phyloP scores from a whole-genome alignment of 2,329 filamentous ascomycete species.

The Fusarium nanum region DNA sequence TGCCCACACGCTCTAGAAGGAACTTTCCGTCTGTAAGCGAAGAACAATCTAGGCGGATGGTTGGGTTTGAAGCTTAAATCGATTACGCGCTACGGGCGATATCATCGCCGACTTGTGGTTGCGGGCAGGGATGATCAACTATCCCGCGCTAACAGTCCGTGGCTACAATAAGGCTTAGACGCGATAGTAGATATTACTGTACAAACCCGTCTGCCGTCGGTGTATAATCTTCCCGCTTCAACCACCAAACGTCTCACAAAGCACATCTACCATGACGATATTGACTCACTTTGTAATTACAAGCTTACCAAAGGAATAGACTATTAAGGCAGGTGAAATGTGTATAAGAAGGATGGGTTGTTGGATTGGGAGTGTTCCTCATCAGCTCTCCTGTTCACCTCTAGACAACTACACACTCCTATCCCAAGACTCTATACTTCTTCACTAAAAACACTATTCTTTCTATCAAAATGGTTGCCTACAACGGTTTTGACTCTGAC shows the following conservation, averaged over 20 bases:
- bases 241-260: not conserved
- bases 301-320: rapidly evolving
- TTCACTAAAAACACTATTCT: not conserved
- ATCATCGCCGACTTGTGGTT: slow-evolving; percentile 1
- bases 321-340: not conserved
- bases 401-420: not conserved
- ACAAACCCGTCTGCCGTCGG: slow-evolving; percentile 26
- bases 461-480: slow-evolving; percentile 16
- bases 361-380: not conserved
- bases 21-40: not conserved
- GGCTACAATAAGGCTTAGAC: rapidly evolving
- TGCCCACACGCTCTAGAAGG: not conserved
- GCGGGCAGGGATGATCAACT: not conserved
- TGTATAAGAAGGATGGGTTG: slow-evolving; percentile 1
- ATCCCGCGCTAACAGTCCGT: slow-evolving; percentile 22
- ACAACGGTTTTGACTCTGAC: slow-evolving; percentile 51
- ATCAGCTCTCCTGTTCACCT: not conserved
- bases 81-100: slow-evolving; percentile 2
- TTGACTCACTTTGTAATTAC: slow-evolving; percentile 19
- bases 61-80: not conserved
- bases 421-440: not conserved
- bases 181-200: not conserved
- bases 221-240: slow-evolving; percentile 30
- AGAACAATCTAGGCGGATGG: too few relatives aligned
- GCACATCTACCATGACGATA: slow-evolving; percentile 8